These are phyloP conservation scores for Rhodotorula graminis DNA, from an alignment of 768 basidiomycete species.

Conservation along the genomic window DNA sequence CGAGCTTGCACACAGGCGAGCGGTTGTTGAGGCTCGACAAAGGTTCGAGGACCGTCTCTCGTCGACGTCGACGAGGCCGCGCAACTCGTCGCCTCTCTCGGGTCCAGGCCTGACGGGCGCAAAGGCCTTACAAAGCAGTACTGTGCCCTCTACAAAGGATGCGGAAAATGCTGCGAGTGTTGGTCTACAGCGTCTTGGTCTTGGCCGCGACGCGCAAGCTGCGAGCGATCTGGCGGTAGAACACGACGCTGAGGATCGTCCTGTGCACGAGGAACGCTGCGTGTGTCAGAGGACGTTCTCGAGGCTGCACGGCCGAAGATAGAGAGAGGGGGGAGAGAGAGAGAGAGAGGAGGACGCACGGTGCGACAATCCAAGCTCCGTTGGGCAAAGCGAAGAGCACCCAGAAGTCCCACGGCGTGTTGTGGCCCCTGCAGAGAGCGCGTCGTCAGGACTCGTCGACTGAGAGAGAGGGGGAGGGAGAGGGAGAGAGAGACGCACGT, in stretches of 20 bases:
- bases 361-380: constrained; percentile 45
- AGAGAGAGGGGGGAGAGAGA: no score
- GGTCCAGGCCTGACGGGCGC: no score
- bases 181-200: constrained; percentile 10
- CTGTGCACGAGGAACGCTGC: background rate
- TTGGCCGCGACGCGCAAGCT: constrained; percentile 19
- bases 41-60: no score
- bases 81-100: no score
- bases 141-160: background rate
- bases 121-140: background rate
- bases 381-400: constrained; percentile 28
- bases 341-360: constrained; percentile 25
- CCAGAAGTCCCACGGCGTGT: constrained; percentile 13
- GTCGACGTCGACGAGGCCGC: no score
- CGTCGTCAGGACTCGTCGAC: background rate
- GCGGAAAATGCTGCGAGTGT: background rate
- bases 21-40: no score
- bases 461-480: background rate
- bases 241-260: constrained; percentile 46
- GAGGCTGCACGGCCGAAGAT: no score
- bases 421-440: constrained; percentile 26
- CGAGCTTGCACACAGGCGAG: no score
- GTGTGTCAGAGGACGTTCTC: background rate
- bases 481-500: constrained; percentile 1
- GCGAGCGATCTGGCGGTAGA: constrained; percentile 47